These are phyloP conservation scores for Paspalum notatum DNA, from an alignment of 176 grass and related monocot genomes.

Conservation along the genomic window DNA sequence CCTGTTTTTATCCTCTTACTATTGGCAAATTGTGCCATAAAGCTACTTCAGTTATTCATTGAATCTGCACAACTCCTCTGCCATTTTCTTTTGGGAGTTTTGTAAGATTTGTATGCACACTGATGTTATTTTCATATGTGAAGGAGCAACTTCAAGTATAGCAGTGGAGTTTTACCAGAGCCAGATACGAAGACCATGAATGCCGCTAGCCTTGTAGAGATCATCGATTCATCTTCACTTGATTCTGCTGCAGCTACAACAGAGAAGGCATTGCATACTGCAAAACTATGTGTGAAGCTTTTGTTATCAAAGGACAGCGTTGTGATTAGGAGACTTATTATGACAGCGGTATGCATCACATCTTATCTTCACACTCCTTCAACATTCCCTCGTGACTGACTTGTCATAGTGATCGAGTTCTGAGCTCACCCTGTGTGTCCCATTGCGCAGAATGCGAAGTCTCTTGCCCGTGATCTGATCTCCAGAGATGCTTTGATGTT, in stretches of 20 bases:
- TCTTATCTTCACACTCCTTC: neutral
- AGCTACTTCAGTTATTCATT: neutral
- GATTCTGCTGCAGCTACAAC: conserved; percentile 28
- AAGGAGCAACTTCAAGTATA: conserved; percentile 47
- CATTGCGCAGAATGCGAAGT: conserved; percentile 46
- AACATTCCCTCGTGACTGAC: neutral
- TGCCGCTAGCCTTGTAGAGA: conserved; percentile 36
- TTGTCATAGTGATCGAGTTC: neutral
- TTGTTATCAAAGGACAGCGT: conserved; percentile 56
- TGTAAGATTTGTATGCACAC: neutral
- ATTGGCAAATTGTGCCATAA: neutral
- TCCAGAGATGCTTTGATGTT: conserved; percentile 57
- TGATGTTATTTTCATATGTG: conserved; percentile 32
- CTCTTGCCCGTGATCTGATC: conserved; percentile 54
- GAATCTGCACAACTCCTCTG: neutral
- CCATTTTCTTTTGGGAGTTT: too few relatives aligned
- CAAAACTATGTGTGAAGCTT: conserved; percentile 60
- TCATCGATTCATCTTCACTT: conserved; percentile 29
- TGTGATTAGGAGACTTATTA: conserved; percentile 68
- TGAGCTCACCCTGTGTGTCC: neutral
- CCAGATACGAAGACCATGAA: conserved; percentile 28
- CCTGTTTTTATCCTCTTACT: conserved; percentile 4
- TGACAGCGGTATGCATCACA: conserved; percentile 58
- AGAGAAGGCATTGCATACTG: conserved; percentile 43
- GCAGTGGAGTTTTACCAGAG: conserved; percentile 32